Percentiles rank a stretch among this genome's conserved stretches.
Evolutionary conservation across 164 flowering plant genomes (phyloP).

Genomic region (Vitis labrusca): DNA sequence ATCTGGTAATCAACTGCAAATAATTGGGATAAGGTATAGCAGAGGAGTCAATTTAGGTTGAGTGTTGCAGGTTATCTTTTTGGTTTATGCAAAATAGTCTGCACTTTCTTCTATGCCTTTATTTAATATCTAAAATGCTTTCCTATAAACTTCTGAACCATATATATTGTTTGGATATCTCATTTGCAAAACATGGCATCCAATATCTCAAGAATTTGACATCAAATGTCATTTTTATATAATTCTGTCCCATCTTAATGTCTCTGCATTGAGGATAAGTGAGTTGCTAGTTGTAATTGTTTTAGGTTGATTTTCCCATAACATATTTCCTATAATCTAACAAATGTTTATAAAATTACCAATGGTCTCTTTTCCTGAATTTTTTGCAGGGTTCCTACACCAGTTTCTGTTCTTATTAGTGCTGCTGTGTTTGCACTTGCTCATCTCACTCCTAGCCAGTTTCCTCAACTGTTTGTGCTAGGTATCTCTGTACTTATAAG

Average conservation of each 20-base stretch:
- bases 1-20: no score
- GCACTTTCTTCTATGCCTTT: no score
- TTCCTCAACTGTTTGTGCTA: conserved; percentile 92
- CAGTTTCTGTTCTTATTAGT: conserved; percentile 67
- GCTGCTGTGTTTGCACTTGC: conserved; percentile 90
- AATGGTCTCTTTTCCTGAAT: not conserved
- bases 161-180: no score
- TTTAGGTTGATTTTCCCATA: not conserved
- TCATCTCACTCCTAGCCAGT: conserved; percentile 91
- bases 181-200: not conserved
- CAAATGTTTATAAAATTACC: not conserved
- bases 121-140: no score
- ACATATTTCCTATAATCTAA: not conserved
- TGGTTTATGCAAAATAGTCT: no score
- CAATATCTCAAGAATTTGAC: not conserved
- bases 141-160: no score
- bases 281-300: not conserved
- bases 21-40: no score
- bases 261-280: not conserved
- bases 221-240: no score
- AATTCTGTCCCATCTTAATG: no score
- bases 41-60: no score
- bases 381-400: conserved; percentile 87
- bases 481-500: conserved; percentile 38
- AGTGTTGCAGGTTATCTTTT: no score